A percentile compares a stretch with the other conserved stretches of the same genome.
phyloP scores from a whole-genome alignment of 2,329 filamentous ascomycete genomes.

The Nemania abortiva region DNA sequence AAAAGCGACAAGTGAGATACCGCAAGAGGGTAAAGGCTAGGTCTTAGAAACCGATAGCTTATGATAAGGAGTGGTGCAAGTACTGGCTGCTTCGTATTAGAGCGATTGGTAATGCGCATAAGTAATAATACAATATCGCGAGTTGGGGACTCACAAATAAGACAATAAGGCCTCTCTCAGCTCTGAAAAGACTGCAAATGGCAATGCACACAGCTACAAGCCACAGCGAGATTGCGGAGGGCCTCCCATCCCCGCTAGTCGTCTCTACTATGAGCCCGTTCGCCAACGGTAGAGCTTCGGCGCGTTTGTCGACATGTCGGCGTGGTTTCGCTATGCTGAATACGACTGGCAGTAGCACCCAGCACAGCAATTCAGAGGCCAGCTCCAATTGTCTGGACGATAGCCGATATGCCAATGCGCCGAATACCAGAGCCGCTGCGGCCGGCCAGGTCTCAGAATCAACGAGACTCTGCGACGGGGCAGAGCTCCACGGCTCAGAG shows the following conservation, averaged over 20 bases:
- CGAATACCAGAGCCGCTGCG: slow-evolving; percentile 46
- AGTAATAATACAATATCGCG: background rate
- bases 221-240: slow-evolving; percentile 35
- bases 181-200: slow-evolving; percentile 41
- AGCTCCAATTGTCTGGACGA: slow-evolving; percentile 46
- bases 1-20: slow-evolving; percentile 33
- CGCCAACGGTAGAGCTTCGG: slow-evolving; percentile 2
- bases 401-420: slow-evolving; percentile 41
- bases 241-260: background rate
- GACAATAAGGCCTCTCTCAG: slow-evolving; percentile 37
- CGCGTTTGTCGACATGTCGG: background rate
- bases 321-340: slow-evolving; percentile 31
- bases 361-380: slow-evolving; percentile 52
- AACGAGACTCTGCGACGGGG: background rate
- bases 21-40: slow-evolving; percentile 12
- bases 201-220: slow-evolving; percentile 38
- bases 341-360: slow-evolving; percentile 48
- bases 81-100: slow-evolving; percentile 45
- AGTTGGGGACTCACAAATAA: slow-evolving; percentile 33
- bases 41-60: slow-evolving; percentile 42
- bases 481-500: background rate
- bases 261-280: slow-evolving; percentile 6
- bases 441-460: slow-evolving; percentile 35
- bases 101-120: background rate
- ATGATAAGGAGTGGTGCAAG: slow-evolving; percentile 51